A percentile compares a stretch with the other conserved stretches of the same genome.
Conservation (phyloP, 1,284 basidiomycete genomes). For the Ustilago vetiveriae region DNA sequence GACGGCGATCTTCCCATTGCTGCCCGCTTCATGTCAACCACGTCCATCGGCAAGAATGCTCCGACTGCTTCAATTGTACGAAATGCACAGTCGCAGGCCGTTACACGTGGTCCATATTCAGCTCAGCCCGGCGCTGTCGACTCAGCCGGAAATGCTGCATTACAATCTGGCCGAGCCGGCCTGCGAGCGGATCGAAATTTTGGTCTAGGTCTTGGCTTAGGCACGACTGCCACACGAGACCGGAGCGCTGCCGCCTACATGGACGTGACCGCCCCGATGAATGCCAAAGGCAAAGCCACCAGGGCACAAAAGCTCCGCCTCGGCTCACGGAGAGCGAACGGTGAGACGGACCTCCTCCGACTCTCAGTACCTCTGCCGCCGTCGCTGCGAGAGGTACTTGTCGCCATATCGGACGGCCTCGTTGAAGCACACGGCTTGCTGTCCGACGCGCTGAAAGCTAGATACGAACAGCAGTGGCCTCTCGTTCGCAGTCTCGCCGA, state of each 20-base stretch:
- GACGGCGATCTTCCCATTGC: slow-evolving; percentile 53
- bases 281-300: slow-evolving; percentile 22
- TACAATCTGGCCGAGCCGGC: background rate
- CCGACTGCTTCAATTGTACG: background rate
- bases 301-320: slow-evolving; percentile 41
- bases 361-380: slow-evolving; percentile 51
- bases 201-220: slow-evolving; percentile 48
- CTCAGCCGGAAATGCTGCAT: background rate
- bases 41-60: slow-evolving; percentile 3
- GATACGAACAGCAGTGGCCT: slow-evolving; percentile 63
- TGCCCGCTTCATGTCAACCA: slow-evolving; percentile 49
- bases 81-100: slow-evolving; percentile 6
- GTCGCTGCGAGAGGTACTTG: slow-evolving; percentile 50
- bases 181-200: slow-evolving; percentile 11
- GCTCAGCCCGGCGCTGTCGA: background rate
- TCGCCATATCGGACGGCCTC: slow-evolving; percentile 51
- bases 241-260: slow-evolving; percentile 29
- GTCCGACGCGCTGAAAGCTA: slow-evolving; percentile 52
- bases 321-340: slow-evolving; percentile 17
- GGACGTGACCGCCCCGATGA: slow-evolving; percentile 1
- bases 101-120: slow-evolving; percentile 27
- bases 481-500: slow-evolving; percentile 59
- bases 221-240: slow-evolving; percentile 30
- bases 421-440: slow-evolving; percentile 51
- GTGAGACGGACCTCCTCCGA: slow-evolving; percentile 30